Conservation (phyloP, 163 green algal species). For the Chloroidium sp. region DNA sequence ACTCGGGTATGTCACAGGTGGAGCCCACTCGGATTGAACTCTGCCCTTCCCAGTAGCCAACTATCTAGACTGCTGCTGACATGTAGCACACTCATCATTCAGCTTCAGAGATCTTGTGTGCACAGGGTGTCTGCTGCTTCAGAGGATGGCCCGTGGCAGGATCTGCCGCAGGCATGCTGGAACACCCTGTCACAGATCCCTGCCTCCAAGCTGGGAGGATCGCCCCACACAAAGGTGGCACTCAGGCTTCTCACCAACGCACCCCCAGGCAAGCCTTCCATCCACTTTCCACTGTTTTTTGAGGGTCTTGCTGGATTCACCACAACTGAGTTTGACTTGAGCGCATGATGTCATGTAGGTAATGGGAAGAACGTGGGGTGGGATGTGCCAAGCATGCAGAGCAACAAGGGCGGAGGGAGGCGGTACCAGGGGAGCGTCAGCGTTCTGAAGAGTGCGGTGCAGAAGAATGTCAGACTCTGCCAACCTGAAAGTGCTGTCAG, state of each 20-base stretch:
- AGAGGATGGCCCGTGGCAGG: background rate
- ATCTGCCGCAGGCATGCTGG: background rate
- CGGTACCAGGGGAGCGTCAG: constrained; percentile 19
- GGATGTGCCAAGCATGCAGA: constrained; percentile 5
- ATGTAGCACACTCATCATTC: too few relatives aligned
- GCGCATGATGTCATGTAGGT: too few relatives aligned
- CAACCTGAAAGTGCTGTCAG: constrained; percentile 25
- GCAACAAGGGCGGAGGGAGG: background rate
- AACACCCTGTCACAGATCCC: background rate
- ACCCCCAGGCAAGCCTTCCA: constrained; percentile 4
- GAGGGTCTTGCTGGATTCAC: too few relatives aligned
- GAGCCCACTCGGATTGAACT: too few relatives aligned
- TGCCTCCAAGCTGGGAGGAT: background rate
- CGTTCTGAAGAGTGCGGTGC: constrained; percentile 48
- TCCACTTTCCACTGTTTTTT: background rate
- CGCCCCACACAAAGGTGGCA: constrained; percentile 11
- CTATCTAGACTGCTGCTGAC: too few relatives aligned
- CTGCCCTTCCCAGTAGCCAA: too few relatives aligned
- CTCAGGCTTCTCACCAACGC: constrained; percentile 41
- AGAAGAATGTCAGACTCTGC: constrained; percentile 55
- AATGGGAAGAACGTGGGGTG: constrained; percentile 7
- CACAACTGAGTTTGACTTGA: too few relatives aligned
- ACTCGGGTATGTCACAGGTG: too few relatives aligned
- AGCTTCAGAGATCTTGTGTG: too few relatives aligned
- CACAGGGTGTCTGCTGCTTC: too few relatives aligned